Evolutionary conservation across 2,329 filamentous ascomycete species (phyloP).

Genomic region (Emericellopsis cladophorae): DNA sequence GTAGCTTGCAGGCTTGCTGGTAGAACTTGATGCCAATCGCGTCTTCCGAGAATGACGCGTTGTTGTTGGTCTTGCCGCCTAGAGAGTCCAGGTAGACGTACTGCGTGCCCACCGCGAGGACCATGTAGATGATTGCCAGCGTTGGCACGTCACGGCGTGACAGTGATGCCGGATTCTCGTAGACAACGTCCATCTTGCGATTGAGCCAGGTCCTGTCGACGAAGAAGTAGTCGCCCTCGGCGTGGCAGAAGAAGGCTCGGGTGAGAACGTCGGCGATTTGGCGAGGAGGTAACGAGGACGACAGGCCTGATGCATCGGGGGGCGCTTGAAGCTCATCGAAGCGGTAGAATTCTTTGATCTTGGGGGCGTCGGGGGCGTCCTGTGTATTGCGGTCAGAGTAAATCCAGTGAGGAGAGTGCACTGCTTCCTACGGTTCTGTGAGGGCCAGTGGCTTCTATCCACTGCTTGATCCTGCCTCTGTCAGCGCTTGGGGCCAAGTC

Average conservation of each 20-base stretch:
- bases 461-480: conserved; percentile 25
- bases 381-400: neutral
- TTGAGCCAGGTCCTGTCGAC: conserved; percentile 29
- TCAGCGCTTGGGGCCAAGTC: too few species aligned
- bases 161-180: conserved; percentile 22
- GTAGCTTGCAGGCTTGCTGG: conserved; percentile 37
- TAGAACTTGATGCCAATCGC: conserved; percentile 43
- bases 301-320: conserved; percentile 10
- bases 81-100: conserved; percentile 32
- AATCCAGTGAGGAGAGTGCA: neutral
- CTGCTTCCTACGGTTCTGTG: neutral
- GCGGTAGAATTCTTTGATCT: conserved; percentile 28
- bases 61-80: conserved; percentile 6
- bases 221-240: conserved; percentile 34
- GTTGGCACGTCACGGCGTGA: conserved; percentile 26
- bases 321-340: conserved; percentile 30
- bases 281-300: conserved; percentile 24
- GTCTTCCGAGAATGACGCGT: conserved; percentile 29
- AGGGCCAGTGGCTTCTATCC: conserved; percentile 19
- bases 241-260: conserved; percentile 32
- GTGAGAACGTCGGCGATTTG: conserved; percentile 33
- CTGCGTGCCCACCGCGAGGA: conserved; percentile 36
- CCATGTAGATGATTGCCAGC: conserved; percentile 30
- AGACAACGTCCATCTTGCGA: conserved; percentile 25
- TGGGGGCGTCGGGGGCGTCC: conserved; percentile 9